Conservation (phyloP, 768 basidiomycete species). For the Trametes villosa region DNA sequence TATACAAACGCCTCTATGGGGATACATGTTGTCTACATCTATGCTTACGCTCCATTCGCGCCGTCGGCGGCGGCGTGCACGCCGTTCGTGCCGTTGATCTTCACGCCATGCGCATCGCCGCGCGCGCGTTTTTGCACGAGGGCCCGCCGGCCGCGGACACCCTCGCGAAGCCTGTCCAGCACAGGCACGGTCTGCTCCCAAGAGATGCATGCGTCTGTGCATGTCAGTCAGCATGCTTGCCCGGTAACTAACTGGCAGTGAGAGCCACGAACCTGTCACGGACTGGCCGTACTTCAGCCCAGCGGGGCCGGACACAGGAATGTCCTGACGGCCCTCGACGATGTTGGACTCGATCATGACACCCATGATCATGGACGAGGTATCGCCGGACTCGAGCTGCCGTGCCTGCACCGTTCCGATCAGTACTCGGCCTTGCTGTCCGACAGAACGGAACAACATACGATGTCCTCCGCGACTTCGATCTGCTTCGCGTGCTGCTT, state of each 20-base stretch:
- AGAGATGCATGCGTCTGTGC: constrained; percentile 53
- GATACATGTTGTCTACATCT: neutral
- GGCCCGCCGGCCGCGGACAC: constrained; percentile 76
- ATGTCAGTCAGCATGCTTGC: constrained; percentile 3
- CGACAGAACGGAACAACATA: constrained; percentile 41
- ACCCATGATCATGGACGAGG: constrained; percentile 77
- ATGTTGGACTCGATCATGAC: constrained; percentile 97
- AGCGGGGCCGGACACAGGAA: constrained; percentile 70
- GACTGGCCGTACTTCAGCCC: constrained; percentile 83
- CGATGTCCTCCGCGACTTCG: constrained; percentile 89
- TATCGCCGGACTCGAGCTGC: constrained; percentile 75
- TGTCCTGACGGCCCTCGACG: constrained; percentile 84
- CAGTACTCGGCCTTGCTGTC: neutral
- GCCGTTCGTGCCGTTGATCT: constrained; percentile 28
- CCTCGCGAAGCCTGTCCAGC: constrained; percentile 85
- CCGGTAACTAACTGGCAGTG: too few species aligned
- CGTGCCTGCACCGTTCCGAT: constrained; percentile 52
- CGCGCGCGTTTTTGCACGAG: constrained; percentile 43
- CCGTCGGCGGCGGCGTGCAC: constrained; percentile 5
- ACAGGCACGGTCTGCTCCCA: constrained; percentile 87
- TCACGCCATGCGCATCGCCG: constrained; percentile 25
- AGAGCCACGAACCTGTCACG: constrained; percentile 73
- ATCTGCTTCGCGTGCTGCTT: constrained; percentile 91
- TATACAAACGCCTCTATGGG: neutral
- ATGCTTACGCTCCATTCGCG: too few species aligned